Evolutionary conservation across 2,329 filamentous ascomycete genomes (phyloP).

Genomic region (Cylindrodendrum hubeiense): DNA sequence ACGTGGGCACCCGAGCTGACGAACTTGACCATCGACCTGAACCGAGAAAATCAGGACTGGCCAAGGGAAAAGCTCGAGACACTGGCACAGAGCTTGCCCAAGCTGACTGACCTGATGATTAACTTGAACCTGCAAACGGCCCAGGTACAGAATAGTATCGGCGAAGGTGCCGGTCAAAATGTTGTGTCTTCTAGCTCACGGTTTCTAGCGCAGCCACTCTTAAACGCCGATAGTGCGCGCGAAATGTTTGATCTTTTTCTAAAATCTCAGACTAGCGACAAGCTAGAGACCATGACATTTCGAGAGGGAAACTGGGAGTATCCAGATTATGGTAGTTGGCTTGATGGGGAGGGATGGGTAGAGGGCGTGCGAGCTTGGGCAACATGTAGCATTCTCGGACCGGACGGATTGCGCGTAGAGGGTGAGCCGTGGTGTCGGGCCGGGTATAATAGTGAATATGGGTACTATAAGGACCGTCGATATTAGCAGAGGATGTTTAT

Average conservation of each 20-base stretch:
- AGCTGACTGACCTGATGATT: background rate
- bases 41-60: background rate
- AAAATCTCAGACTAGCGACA: background rate
- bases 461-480: too few relatives aligned
- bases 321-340: background rate
- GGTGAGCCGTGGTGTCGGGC: background rate
- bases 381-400: background rate
- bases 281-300: background rate
- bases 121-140: constrained; percentile 8
- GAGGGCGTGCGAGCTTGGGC: background rate
- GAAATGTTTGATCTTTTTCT: constrained; percentile 3
- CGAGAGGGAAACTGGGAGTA: constrained; percentile 1
- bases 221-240: background rate
- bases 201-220: background rate
- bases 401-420: background rate
- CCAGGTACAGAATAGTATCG: background rate
- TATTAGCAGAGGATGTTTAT: too few relatives aligned
- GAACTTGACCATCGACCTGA: constrained; percentile 14
- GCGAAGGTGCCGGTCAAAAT: too few relatives aligned
- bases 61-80: constrained; percentile 9
- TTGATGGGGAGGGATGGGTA: background rate
- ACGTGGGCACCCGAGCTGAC: constrained; percentile 10
- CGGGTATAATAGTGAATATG: too few relatives aligned
- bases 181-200: too few relatives aligned
- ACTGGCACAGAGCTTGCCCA: constrained; percentile 5